Conservation (phyloP, 2,329 filamentous ascomycete genomes). For the Colletotrichum sp. region DNA sequence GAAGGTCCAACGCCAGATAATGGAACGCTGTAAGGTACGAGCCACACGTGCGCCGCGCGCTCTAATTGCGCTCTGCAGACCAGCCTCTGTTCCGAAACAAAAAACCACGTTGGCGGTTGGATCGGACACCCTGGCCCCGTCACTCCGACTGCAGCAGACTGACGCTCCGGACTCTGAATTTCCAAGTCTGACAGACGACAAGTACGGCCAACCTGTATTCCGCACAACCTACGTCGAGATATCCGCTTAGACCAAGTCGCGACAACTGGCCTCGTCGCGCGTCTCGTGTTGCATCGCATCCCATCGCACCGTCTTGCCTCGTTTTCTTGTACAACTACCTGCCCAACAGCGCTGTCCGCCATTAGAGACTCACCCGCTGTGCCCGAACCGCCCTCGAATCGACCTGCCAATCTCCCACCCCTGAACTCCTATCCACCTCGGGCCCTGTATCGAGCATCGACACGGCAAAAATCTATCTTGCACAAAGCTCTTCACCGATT, state of each 20-base stretch:
- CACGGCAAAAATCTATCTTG: background rate
- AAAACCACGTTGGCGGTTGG: constrained; percentile 7
- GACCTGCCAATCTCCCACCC: background rate
- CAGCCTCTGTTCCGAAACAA: background rate
- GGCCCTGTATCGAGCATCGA: background rate
- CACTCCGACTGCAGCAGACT: background rate
- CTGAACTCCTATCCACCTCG: background rate
- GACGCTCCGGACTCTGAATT: background rate
- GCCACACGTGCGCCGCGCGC: background rate
- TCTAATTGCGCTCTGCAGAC: background rate
- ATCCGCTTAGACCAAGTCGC: background rate
- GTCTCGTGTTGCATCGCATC: background rate
- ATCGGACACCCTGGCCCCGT: constrained; percentile 22
- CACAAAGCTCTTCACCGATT: background rate
- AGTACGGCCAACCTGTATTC: background rate
- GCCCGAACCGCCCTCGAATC: background rate
- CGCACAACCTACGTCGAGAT: background rate
- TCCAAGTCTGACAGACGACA: background rate
- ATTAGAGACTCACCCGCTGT: background rate
- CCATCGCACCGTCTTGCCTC: background rate
- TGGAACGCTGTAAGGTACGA: background rate
- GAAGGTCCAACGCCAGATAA: background rate
- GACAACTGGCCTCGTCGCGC: background rate
- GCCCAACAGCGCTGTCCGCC: background rate
- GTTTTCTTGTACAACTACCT: background rate